Conservation (phyloP, 805 yeast genomes). For the Scheffersomyces stipitis region DNA sequence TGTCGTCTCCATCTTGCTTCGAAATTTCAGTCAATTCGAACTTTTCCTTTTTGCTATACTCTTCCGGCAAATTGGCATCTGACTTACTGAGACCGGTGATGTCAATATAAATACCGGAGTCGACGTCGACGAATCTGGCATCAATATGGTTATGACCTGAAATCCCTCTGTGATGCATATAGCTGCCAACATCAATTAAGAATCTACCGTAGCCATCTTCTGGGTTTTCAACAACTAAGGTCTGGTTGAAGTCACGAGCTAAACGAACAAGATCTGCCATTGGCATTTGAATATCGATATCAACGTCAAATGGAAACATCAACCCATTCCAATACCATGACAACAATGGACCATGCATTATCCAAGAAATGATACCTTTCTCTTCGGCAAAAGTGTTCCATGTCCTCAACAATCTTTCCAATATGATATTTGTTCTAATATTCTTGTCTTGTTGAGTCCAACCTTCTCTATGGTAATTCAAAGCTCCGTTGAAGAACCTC, state of each 20-base stretch:
- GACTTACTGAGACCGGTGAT: constrained; percentile 38
- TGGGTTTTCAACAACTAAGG: constrained; percentile 44
- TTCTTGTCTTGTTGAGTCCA: constrained; percentile 27
- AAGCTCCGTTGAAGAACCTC: constrained; percentile 58
- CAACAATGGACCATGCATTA: constrained; percentile 62
- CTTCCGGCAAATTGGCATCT: constrained; percentile 21
- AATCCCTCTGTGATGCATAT: constrained; percentile 14
- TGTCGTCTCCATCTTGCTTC: constrained; percentile 6
- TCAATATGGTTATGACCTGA: constrained; percentile 43
- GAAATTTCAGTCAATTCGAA: constrained; percentile 8
- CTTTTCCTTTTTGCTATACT: constrained; percentile 8
- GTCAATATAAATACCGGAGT: constrained; percentile 41
- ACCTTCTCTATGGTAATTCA: constrained; percentile 40
- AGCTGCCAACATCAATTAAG: constrained; percentile 18
- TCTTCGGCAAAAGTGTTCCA: constrained; percentile 49
- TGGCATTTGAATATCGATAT: constrained; percentile 64
- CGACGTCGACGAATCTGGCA: constrained; percentile 51
- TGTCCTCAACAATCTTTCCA: constrained; percentile 50
- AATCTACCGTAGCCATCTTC: constrained; percentile 17
- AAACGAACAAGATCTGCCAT: constrained; percentile 44
- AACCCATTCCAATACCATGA: constrained; percentile 65
- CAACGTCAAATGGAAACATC: constrained; percentile 66
- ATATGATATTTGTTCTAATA: constrained; percentile 16
- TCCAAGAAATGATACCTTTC: constrained; percentile 53
- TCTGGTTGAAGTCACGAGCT: constrained; percentile 46